Evolutionary conservation across 2,329 filamentous ascomycete species (phyloP), one percentile per base, ranked within the genome.

Genomic region (Conoideocrella luteorostrata): DNA sequence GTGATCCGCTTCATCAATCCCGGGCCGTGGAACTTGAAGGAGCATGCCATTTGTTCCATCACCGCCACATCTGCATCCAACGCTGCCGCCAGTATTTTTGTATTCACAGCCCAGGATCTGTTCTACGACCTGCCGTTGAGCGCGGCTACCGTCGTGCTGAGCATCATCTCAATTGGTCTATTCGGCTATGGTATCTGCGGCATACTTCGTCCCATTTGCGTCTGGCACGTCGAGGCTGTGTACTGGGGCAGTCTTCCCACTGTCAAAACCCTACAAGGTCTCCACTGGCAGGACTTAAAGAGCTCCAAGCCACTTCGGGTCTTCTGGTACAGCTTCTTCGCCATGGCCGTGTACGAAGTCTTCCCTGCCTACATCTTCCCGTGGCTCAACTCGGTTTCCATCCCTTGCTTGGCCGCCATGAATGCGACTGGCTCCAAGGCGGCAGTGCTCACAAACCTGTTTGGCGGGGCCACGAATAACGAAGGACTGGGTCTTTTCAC

Each of bases 141-240:
- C 22, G 54, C 70, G 0, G 53, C 61, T 1, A 77, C 75, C 0
- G 67, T 75, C 0, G 61, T 78, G 6, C 47, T 77, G 44, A 65
- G 59, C 12, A 24, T 37, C 36, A 70, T 78, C 41, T 78, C 74
- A 0, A 77, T 78, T 32, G 72, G 71, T 0, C 54, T 78, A 2
- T 78, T 77, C 42, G 75, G 75, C 1, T 79, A 77, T 32, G 75
- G 74, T 2, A 55, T 79, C 3, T 70, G 67, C 34, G 75, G 75
- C 7, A 36, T 78, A 3, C 56, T 78, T 52, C 72, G 75, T 1
- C 74, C 75, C 1, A 66, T 78, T 29, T 65, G 67, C 2, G 74
- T 79, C 10, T 78, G 71, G 66, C 74, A 76, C 41, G 69, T 72
- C 5, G 74, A 78, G 12, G 67, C 72, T 2, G 75, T 79, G 3